Evolutionary conservation across 2,329 filamentous ascomycete genomes (phyloP).

Genomic region (Tolypocladium album): DNA sequence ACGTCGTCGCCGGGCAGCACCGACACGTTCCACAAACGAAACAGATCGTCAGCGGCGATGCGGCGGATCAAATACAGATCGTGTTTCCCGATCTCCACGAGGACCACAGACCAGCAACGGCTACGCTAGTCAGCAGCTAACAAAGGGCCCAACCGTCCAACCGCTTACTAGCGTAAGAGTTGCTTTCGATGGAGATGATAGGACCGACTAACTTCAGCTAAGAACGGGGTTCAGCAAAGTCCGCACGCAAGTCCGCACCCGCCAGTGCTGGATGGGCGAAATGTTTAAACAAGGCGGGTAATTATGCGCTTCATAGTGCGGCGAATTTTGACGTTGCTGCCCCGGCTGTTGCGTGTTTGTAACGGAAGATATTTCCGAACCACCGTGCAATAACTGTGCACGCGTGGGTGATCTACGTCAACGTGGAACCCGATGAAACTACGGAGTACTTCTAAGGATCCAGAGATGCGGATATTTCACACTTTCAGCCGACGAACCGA

Average conservation of each 20-base stretch:
- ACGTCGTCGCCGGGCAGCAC: background rate
- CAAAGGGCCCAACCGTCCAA: background rate
- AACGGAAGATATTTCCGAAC: too few relatives aligned
- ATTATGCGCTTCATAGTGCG: background rate
- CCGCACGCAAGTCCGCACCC: background rate
- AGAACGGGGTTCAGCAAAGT: background rate
- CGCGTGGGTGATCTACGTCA: background rate
- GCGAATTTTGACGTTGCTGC: background rate
- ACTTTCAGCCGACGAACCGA: background rate
- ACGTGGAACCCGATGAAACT: background rate
- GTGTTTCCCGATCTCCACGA: background rate
- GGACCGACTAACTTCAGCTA: background rate
- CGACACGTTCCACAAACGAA: background rate
- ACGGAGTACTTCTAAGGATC: too few relatives aligned
- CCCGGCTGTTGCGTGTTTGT: background rate
- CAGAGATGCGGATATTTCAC: background rate
- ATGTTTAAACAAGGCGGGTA: background rate
- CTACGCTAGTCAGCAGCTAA: background rate
- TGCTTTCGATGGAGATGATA: background rate
- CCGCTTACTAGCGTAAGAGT: background rate
- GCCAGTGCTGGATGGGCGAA: background rate
- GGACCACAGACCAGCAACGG: background rate
- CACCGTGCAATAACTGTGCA: background rate
- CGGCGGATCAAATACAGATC: background rate
- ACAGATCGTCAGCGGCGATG: background rate